Evolutionary conservation across 768 basidiomycete species (phyloP), one percentile per base, ranked within the genome.

Genomic region (Hypholoma sublateritium): DNA sequence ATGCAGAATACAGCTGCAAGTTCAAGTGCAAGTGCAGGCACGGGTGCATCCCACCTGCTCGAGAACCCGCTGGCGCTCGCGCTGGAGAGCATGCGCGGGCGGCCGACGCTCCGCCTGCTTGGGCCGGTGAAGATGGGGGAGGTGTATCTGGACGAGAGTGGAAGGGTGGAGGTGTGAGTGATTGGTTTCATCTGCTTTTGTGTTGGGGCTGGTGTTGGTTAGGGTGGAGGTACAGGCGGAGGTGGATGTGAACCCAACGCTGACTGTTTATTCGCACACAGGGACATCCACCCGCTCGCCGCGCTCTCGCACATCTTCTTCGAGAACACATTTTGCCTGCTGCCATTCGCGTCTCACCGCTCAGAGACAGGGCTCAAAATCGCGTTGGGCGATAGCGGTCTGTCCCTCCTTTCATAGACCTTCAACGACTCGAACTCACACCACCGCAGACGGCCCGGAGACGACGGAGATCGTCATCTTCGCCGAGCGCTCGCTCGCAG

Each of bases 81-180:
- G 0, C 67, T 92, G 50, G 90, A 91, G 70, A 89, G 84, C 69
- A 90, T 92, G 88, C 88, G 89, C 37, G 87, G 88, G 16, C 71
- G 88, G 17, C 86, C 85, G 1, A 80, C 80, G 22, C 70, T 92
- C 17, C 77, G 82, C 35, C 79, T 88, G 57, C 72, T 83, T 48
- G 87, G 83, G 2, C 74, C 77, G 0, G 77, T 81, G 16, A 75
- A 72, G 25, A 68, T 89, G 37, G 67, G 74, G 36, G 81, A 86
- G 50, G 66, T 89, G 0, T 86, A 81, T 72, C 67, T 84, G 58
- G 89, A 91, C 67, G 77, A 80, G 44, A 75, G 75, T 36, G 83
- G 80, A 14, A 83, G 69, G 50, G 80, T 81, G 9, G 66, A 72
- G 56, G 65, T 77, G 70, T 73, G 55, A 39, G 71, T 68, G 43